Evolutionary conservation across 768 basidiomycete species (phyloP), one percentile per base, ranked within the genome.

Genomic region (Trametes villosa): DNA sequence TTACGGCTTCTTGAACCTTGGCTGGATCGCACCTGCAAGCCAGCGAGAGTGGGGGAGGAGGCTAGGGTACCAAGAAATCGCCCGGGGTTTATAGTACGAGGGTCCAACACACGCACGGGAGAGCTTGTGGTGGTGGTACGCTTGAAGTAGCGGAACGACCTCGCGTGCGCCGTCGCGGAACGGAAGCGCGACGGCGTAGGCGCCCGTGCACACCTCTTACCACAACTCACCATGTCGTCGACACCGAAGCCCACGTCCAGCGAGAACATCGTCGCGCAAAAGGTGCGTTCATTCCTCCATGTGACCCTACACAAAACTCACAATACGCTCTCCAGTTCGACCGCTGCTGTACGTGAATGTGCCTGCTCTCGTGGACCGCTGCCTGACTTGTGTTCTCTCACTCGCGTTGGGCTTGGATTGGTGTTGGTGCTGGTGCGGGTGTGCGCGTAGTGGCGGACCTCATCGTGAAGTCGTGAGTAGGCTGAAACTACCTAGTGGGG

Each of bases 201-300:
- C 56, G 56, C 56, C 56, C 29, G 27, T 31, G 29, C 44, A 38
- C 48, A 57, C 47, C 56, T 57, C 56, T 57, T 34, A 30, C 45
- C 54, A 31, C 45, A 47, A 49, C 27, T 38, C 11, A 64, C 64
- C 71, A 80, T 85, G 74, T 79, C 86, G 61, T 66, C 71, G 58
- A 47, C 71, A 31, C 72, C 83, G 60, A 88, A 87, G 76, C 82
- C 88, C 53, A 73, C 86, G 49, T 88, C 93, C 55, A 96, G 92
- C 77, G 96, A 98, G 79, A 90, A 96, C 74, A 84, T 92, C 68
- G 80, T 97, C 64, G 87, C 86, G 29, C 87, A 94, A 77, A 98
- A 98, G 87, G 96, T 92, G 55, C 44, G 69, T 51, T 47, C 13
- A 33, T 7, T 6, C 5, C 6, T 41, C 9, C 17, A n/a, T 22